phyloP scores from a whole-genome alignment of 495 filamentous ascomycete genomes.

The Parathielavia hyrcaniae region DNA sequence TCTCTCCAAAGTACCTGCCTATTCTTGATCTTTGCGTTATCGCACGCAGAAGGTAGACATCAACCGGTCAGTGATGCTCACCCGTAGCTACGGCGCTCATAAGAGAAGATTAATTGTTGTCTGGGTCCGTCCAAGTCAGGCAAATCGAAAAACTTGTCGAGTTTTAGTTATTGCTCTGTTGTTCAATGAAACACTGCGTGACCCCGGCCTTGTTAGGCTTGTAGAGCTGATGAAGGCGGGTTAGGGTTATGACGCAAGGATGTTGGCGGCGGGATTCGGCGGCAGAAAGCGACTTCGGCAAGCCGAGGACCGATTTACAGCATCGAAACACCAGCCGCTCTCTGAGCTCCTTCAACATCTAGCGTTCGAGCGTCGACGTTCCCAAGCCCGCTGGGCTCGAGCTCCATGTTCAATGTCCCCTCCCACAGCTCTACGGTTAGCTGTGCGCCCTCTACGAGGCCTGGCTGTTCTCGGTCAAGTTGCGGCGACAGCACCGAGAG shows the following conservation, averaged over 20 bases:
- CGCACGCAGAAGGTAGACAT: too few relatives aligned
- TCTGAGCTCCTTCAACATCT: not conserved
- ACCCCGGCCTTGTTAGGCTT: too few relatives aligned
- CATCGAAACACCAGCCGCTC: not conserved
- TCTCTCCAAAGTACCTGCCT: too few relatives aligned
- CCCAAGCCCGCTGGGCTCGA: slow-evolving; percentile 10
- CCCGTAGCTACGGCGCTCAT: too few relatives aligned
- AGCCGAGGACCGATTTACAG: not conserved
- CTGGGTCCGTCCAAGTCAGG: too few relatives aligned
- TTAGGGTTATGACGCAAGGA: slow-evolving; percentile 12
- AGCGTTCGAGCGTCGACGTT: not conserved
- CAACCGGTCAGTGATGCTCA: too few relatives aligned
- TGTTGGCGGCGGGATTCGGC: slow-evolving; percentile 5
- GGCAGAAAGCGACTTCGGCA: slow-evolving; percentile 12
- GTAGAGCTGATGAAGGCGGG: not conserved
- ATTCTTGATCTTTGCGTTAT: too few relatives aligned
- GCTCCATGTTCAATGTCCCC: slow-evolving; percentile 29
- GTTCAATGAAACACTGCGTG: too few relatives aligned
- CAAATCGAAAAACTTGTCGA: too few relatives aligned
- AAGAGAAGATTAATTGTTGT: too few relatives aligned
- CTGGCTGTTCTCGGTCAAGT: slow-evolving; percentile 21
- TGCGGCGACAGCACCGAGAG: slow-evolving; percentile 4
- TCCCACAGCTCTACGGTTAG: slow-evolving; percentile 27
- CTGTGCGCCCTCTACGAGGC: slow-evolving; percentile 25
- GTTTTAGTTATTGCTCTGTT: too few relatives aligned